Base-by-base conservation (phyloP, 2,329 filamentous ascomycete genomes). In the Alternaria sp. region DNA sequence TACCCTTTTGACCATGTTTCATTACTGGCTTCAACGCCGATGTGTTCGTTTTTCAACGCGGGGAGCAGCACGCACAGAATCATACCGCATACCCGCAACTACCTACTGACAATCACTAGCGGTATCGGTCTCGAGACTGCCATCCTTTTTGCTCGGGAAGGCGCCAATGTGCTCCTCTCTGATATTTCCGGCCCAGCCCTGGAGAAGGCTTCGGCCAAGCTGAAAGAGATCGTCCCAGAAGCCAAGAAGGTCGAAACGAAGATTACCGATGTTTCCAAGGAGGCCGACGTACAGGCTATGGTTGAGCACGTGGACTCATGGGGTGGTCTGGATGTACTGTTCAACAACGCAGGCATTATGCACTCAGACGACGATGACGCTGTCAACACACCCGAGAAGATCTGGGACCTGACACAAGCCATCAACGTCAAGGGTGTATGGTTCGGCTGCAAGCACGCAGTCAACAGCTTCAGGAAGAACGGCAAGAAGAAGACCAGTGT, bases 361-460 rank as follows among this genome's bases (percentile, higher is more conserved):
- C 94, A 97, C 83, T 90, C 89, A 51, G 86, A 91, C 61, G 83
- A 85, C 65, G 83, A 82, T 41, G 78, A 81, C 80, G 93, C 94
- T 53, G 84, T 96, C 78, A 88, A 91, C 79, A 97, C 94, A 2
- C 90, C 92, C 55, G 93, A 97, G 84, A 89, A 88, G 74, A 94
- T 97, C 84, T 97, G 94, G 94, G 93, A 97, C 75, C 84, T 97
- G 70, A 97, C 94, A 5, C 93, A 97, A 66, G 90, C 89, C 79
- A 96, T 97, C 85, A 97, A 97, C 81, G 94, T 97, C 81, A 97
- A 97, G 87, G 94, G 94, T 46, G 94, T 97, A n/a, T 97, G 94
- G 94, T 97, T 89, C 80, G 94, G 94, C 64, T 91, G 89, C 87
- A 97, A 97, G 86, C 93, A 97, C 80, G 93, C 94, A 7, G 90